Conservation (phyloP, 2,329 filamentous ascomycete genomes). For the Cladorrhinum sp. region DNA sequence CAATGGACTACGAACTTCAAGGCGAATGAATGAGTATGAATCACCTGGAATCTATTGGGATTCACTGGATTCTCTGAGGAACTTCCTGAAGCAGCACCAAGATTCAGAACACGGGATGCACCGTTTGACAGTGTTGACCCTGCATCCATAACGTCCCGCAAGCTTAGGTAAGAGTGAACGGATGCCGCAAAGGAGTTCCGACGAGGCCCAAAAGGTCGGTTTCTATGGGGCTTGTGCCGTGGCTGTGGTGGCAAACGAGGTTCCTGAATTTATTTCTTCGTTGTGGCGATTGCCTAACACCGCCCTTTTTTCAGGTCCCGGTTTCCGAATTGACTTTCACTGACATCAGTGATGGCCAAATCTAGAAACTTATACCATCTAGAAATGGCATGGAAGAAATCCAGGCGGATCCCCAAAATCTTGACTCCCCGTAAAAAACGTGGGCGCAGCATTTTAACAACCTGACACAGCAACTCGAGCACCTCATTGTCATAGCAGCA, state of each 20-base stretch:
- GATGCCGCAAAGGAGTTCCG: background rate
- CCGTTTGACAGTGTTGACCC: background rate
- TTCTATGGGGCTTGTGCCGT: slow-evolving; percentile 6
- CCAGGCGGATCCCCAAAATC: background rate
- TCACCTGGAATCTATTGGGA: background rate
- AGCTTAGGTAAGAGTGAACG: slow-evolving; percentile 2
- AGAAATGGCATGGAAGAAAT: background rate
- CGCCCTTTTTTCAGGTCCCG: background rate
- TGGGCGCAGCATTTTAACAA: background rate
- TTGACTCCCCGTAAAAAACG: background rate
- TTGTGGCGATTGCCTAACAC: slow-evolving; percentile 15
- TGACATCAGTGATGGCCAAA: background rate
- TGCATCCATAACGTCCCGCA: background rate
- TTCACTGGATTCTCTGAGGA: background rate
- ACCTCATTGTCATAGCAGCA: background rate
- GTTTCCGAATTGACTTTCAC: background rate
- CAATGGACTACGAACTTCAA: background rate
- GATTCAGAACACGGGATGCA: background rate
- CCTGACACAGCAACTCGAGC: background rate
- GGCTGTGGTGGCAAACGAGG: slow-evolving; percentile 19
- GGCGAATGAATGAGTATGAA: background rate
- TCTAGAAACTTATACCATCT: background rate
- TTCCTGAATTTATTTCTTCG: slow-evolving; percentile 9
- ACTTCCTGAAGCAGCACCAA: background rate
- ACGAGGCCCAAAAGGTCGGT: background rate